Evolutionary conservation across 1,284 basidiomycete genomes (phyloP), one percentile per base, ranked within the genome.

Genomic region (Apiotrichum brassicae): DNA sequence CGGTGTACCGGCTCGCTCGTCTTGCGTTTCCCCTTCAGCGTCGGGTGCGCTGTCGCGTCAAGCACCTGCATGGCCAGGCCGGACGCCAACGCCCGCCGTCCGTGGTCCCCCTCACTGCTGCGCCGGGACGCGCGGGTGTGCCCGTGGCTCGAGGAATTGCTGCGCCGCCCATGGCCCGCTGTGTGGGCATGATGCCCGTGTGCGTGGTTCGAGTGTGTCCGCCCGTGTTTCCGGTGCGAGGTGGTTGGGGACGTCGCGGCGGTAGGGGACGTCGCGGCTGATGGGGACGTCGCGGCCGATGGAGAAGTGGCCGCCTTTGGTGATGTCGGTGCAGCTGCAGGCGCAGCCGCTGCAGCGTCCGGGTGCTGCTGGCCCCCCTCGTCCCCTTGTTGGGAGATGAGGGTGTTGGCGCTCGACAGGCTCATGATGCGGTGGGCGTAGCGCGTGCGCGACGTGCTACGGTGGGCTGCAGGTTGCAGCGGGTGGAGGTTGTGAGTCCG

Each of bases 31-130:
- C 48, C 23, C 41, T 52, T 54, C n/a, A n/a, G n/a, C 23, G 45
- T 39, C 45, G 53, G 32, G 16, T 51, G 35, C 9, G 25, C 41
- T 4, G 39, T 45, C 2, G 46, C 47, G 16, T 66, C 66, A 33
- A 71, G 46, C 2, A 56, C 56, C 35, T 66, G 61, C 69, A 71
- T 71, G 8, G 64, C 56, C 25, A 71, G 46, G 7, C 68, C 69
- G 14, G 67, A 65, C 0, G 56, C 58, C 38, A 66, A 23, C 7
- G 65, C 69, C 25, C 67, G 56, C n/a, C 64, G 51, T 2, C 69
- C 67, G 19, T 42, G 34, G 35, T 71, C 69, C 4, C 64, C 57
- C 24, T 67, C 69, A 22, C 56, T 60, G 8, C 50, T 36, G 23
- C 66, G 54, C 22, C 63, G 54, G 20, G 43, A n/a, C 19, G 26